Conservation (phyloP, 169 alveolate genomes). For the Plasmodium vivax region DNA sequence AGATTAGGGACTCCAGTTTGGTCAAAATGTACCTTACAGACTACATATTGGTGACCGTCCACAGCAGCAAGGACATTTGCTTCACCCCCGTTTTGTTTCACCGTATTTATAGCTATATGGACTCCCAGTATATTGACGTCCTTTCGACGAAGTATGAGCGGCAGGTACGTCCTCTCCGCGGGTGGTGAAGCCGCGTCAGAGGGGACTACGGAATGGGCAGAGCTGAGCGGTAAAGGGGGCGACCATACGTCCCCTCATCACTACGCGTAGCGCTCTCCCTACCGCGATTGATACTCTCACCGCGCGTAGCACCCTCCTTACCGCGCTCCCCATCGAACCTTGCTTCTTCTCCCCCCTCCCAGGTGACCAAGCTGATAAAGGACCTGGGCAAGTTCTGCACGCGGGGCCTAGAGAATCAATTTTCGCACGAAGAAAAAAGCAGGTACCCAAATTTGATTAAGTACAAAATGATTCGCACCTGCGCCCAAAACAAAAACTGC, state of each 20-base stretch:
- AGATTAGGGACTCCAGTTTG: not conserved
- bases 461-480: constrained; percentile 33
- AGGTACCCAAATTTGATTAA: constrained; percentile 28
- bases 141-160: constrained; percentile 47
- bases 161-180: constrained; percentile 1
- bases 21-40: constrained; percentile 60
- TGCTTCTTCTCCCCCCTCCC: not conserved
- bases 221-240: not conserved
- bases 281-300: too few species aligned
- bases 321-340: not conserved
- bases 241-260: not conserved
- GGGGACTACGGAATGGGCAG: not conserved
- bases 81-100: constrained; percentile 59
- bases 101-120: constrained; percentile 28
- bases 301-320: not conserved
- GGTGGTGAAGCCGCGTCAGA: not conserved
- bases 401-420: constrained; percentile 13
- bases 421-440: constrained; percentile 34
- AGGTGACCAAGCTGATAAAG: constrained; percentile 37
- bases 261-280: not conserved
- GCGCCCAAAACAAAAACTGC: constrained; percentile 9
- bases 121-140: constrained; percentile 36
- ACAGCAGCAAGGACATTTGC: constrained; percentile 33
- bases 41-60: constrained; percentile 44
- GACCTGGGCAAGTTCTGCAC: constrained; percentile 44